phyloP scores from a whole-genome alignment of 176 grass and related monocot species.

The Eragrostis curvula region DNA sequence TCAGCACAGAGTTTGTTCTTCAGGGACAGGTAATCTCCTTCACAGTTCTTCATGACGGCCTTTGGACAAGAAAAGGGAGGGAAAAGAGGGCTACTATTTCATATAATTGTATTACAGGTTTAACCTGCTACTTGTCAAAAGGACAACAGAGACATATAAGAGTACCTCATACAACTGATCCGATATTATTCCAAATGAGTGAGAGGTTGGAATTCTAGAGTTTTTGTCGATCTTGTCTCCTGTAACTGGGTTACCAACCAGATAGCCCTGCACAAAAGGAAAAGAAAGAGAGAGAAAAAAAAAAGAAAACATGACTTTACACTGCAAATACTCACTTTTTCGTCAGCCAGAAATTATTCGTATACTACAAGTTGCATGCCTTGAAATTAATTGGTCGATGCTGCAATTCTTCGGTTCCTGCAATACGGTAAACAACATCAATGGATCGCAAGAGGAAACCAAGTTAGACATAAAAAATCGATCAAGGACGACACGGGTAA shows the following conservation, averaged over 20 bases:
- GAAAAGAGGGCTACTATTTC: background rate
- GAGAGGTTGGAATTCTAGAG: background rate
- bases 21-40: background rate
- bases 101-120: background rate
- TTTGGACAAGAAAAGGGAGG: background rate
- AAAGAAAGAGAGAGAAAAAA: background rate
- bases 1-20: background rate
- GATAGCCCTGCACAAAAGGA: background rate
- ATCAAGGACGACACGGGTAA: background rate
- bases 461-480: too few species aligned
- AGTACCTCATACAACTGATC: slow-evolving; percentile 14
- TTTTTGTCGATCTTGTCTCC: background rate
- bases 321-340: too few species aligned
- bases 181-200: slow-evolving; percentile 23
- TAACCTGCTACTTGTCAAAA: background rate
- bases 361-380: background rate
- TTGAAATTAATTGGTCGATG: background rate
- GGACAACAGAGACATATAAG: background rate
- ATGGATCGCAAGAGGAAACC: too few species aligned
- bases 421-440: background rate
- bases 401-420: background rate
- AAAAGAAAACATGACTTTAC: background rate
- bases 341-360: background rate
- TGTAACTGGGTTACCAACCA: background rate
- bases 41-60: slow-evolving; percentile 1